Base-by-base conservation (phyloP, 768 basidiomycete genomes). In the Coprinopsis strossmayeri region DNA sequence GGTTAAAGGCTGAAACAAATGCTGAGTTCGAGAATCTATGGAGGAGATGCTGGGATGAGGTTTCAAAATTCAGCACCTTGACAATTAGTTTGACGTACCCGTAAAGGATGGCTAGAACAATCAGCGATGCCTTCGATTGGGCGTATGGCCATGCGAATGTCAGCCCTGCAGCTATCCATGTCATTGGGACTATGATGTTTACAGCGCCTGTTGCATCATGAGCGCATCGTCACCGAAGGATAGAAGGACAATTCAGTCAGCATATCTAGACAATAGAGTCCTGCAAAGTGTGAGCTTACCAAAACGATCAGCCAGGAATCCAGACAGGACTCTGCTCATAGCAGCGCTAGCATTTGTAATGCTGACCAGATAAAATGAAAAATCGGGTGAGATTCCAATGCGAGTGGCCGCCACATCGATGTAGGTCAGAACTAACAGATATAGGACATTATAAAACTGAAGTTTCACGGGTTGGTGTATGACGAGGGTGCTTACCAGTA, bases 121-220 rank as follows among this genome's bases (percentile, higher is more conserved):
- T 66, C n/a, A 78, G 62, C 0, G 63, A 60, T 0, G 58, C 61
- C 48, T 73, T 52, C 17, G 59, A 68, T 17, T 57, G 67, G 0
- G 71, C 71, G 57, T 74, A 71, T 2, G 84, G 84, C 87, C 84
- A 87, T 2, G 64, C 62, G 52, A 76, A 78, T 0, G 82, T 83
- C 55, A 78, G 61, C 12, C 73, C 59, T 0, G 73, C 79, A 0
- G 78, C 73, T 1, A 73, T 41, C 18, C 70, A 37, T 0, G 72
- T 76, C 53, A 78, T 76, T 1, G 81, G 79, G 5, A 65, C 68
- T 60, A 82, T 76, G 41, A 79, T 61, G 53, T 81, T 87, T 17
- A 87, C 60, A 0, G 78, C 58, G 20, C 84, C 84, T 79, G 35
- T 9, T n/a, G n/a, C n/a, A n/a, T n/a, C n/a, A n/a, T n/a, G n/a